These are phyloP conservation scores for Pseudoneurospora amorphoporcata DNA, from an alignment of 495 filamentous ascomycete genomes.

Conservation along the genomic window DNA sequence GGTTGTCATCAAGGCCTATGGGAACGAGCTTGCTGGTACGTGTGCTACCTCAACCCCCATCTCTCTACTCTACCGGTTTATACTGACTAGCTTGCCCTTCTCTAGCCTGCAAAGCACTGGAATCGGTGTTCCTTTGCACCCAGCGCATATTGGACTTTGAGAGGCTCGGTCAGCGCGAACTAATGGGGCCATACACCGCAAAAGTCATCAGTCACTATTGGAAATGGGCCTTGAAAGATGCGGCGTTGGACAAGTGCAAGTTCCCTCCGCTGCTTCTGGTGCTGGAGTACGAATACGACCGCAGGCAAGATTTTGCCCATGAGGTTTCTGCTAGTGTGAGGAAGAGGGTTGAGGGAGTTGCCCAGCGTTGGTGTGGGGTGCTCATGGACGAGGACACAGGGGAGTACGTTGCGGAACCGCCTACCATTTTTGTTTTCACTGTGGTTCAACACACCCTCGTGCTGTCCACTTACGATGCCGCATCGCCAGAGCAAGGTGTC, in stretches of 20 bases:
- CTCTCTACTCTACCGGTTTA: not conserved
- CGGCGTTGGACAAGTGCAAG: conserved; percentile 3
- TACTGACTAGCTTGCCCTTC: not conserved
- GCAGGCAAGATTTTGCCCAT: conserved; percentile 1
- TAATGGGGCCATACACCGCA: conserved; percentile 9
- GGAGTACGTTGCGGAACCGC: conserved; percentile 5
- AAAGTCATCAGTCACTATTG: conserved; percentile 15
- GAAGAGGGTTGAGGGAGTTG: conserved; percentile 7
- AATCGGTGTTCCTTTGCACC: conserved; percentile 20
- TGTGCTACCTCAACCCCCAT: not conserved
- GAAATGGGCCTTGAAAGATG: conserved; percentile 19
- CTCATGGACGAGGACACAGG: conserved; percentile 2
- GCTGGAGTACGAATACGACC: conserved; percentile 7
- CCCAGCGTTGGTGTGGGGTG: conserved; percentile 8
- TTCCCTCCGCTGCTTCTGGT: conserved; percentile 11
- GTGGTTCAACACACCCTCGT: conserved; percentile 20
- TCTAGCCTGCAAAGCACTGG: conserved; percentile 20
- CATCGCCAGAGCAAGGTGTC: conserved; percentile 5
- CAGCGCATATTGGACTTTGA: conserved; percentile 21
- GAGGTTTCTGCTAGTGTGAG: conserved; percentile 11
- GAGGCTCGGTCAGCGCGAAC: conserved; percentile 9
- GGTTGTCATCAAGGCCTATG: conserved; percentile 15
- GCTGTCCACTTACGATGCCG: conserved; percentile 18
- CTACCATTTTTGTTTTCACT: conserved; percentile 20
- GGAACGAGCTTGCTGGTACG: conserved; percentile 18